These are phyloP conservation scores for Bacidia rubella DNA, from an alignment of 495 filamentous ascomycete genomes.

Conservation along the genomic window DNA sequence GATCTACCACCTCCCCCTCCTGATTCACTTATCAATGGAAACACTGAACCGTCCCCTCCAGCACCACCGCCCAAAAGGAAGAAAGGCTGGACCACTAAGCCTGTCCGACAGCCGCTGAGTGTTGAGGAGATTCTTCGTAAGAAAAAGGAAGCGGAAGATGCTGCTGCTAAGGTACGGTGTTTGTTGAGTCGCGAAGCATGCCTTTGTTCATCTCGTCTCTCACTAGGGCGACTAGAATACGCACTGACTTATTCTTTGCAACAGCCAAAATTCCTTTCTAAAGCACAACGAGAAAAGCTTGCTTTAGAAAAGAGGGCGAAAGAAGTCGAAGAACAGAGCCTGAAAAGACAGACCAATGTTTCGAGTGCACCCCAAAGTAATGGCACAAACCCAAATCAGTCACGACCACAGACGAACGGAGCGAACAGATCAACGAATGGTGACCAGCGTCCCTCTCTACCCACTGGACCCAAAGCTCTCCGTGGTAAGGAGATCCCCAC, in stretches of 20 bases:
- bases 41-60: constrained; percentile 14
- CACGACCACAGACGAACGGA: constrained; percentile 12
- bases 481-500: constrained; percentile 41
- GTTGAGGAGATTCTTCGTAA: constrained; percentile 67
- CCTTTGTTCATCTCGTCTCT: constrained; percentile 17
- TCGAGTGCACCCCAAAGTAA: constrained; percentile 16
- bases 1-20: constrained; percentile 43
- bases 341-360: constrained; percentile 37
- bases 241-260: constrained; percentile 20
- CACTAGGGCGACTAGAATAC: constrained; percentile 17
- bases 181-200: neutral
- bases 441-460: constrained; percentile 31
- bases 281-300: constrained; percentile 74
- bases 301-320: constrained; percentile 75
- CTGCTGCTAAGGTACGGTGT: constrained; percentile 51
- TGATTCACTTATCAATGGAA: constrained; percentile 17
- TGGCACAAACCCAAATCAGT: constrained; percentile 10
- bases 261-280: constrained; percentile 84
- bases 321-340: constrained; percentile 60
- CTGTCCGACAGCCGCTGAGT: constrained; percentile 39
- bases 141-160: constrained; percentile 67
- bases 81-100: constrained; percentile 35
- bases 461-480: constrained; percentile 71
- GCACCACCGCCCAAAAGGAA: constrained; percentile 34
- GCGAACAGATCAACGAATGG: constrained; percentile 13